Evolutionary conservation across 345 rosid species (phyloP).

Genomic region (Xanthoceras sorbifolium): DNA sequence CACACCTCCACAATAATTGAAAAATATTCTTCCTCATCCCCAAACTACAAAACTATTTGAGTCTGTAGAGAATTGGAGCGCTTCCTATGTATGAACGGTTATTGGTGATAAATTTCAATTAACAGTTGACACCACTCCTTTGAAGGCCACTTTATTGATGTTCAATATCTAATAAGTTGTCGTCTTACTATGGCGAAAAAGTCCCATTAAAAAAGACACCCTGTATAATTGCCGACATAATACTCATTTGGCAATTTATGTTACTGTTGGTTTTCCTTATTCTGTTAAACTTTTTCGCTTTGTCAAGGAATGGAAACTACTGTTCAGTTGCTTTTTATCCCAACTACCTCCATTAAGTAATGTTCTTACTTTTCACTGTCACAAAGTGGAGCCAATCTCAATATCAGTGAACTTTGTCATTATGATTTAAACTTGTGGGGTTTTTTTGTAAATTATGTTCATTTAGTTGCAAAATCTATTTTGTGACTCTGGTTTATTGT

Average conservation of each 20-base stretch:
- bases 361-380: not conserved
- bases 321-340: slow-evolving; percentile 15
- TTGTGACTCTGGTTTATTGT: slow-evolving; percentile 11
- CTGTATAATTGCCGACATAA: not conserved
- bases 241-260: not conserved
- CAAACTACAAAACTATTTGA: not conserved
- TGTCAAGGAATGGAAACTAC: slow-evolving; percentile 9
- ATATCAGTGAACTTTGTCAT: not conserved
- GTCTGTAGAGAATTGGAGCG: too few relatives aligned
- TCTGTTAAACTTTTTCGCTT: slow-evolving; percentile 1
- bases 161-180: slow-evolving; percentile 6
- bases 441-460: not conserved
- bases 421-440: not conserved
- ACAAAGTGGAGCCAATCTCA: not conserved
- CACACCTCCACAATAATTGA: not conserved
- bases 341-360: not conserved
- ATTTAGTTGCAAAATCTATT: not conserved
- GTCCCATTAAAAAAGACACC: slow-evolving; percentile 25
- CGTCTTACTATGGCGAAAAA: slow-evolving; percentile 13
- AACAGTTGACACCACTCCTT: slow-evolving; percentile 34
- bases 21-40: slow-evolving; percentile 6
- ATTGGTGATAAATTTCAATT: not conserved
- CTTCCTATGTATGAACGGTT: not conserved
- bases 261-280: slow-evolving; percentile 23
- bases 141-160: slow-evolving; percentile 17